These are phyloP conservation scores for Suhomyces xylopsoci DNA, from an alignment of 805 yeast genomes.

Conservation along the genomic window DNA sequence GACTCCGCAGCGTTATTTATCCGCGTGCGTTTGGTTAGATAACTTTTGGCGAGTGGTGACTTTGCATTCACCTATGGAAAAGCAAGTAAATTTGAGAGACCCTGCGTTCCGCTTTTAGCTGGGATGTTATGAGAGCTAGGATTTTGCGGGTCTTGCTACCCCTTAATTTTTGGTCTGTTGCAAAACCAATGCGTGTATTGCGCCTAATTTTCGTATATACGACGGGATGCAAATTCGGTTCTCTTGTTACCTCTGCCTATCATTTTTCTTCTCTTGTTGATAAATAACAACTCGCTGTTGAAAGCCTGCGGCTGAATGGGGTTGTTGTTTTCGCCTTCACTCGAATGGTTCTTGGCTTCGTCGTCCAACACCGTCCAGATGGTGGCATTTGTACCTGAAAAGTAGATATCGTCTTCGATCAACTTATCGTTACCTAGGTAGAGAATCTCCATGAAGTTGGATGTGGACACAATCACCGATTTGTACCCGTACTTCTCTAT, in stretches of 20 bases:
- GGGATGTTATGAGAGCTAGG: too few species aligned
- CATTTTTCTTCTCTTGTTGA: slow-evolving; percentile 46
- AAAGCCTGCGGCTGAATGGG: slow-evolving; percentile 13
- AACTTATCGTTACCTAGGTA: slow-evolving; percentile 75
- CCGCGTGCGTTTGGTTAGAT: too few species aligned
- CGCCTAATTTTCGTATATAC: neutral
- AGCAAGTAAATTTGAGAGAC: too few species aligned
- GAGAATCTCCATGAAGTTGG: slow-evolving; percentile 66
- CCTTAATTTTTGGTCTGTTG: too few species aligned
- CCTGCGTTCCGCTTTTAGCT: too few species aligned
- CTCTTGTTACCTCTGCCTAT: slow-evolving; percentile 10
- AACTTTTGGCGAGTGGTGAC: too few species aligned
- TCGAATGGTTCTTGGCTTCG: slow-evolving; percentile 7
- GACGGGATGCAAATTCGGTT: neutral
- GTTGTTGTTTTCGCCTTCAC: slow-evolving; percentile 11
- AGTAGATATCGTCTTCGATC: slow-evolving; percentile 56
- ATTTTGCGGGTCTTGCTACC: too few species aligned
- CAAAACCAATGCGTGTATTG: too few species aligned
- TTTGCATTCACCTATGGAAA: too few species aligned
- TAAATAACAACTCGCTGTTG: slow-evolving; percentile 49
- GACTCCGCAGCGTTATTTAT: neutral
- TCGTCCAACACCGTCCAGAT: slow-evolving; percentile 20
- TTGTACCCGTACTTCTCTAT: slow-evolving; percentile 73
- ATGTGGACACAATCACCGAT: slow-evolving; percentile 71
- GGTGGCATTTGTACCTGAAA: slow-evolving; percentile 35